Percentiles rank a stretch among this genome's conserved stretches.
Conservation (phyloP, 805 yeast genomes). For the Wickerhamiella musiphila region DNA sequence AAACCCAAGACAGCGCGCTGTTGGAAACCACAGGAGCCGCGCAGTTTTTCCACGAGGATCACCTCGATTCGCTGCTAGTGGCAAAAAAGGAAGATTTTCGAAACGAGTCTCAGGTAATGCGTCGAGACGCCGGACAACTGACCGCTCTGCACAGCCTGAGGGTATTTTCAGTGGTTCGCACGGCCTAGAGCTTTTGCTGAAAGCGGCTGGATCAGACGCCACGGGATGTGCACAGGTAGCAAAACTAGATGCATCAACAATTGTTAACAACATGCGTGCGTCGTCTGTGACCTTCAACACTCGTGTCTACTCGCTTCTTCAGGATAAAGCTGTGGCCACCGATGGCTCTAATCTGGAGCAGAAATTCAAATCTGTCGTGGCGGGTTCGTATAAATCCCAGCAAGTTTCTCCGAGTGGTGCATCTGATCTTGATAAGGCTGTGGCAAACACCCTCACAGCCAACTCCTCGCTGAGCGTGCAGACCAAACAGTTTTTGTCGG, state of each 20-base stretch:
- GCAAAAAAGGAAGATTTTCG: no score
- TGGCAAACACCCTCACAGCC: conserved; percentile 6
- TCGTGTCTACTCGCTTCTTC: conserved; percentile 13
- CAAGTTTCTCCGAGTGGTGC: neutral
- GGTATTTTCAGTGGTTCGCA: conserved; percentile 3
- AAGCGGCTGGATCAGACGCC: conserved; percentile 6
- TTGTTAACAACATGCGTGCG: conserved; percentile 3
- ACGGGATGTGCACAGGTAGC: conserved; percentile 3
- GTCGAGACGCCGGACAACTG: no score
- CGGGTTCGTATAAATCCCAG: neutral
- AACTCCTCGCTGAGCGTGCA: conserved; percentile 5
- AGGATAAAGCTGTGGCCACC: conserved; percentile 6
- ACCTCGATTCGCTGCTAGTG: no score
- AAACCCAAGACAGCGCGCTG: no score
- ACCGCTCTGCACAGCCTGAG: neutral
- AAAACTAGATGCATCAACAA: conserved; percentile 2
- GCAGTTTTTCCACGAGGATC: no score
- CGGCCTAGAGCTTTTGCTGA: conserved; percentile 10
- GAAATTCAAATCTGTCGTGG: no score
- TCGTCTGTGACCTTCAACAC: conserved; percentile 9
- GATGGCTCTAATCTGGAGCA: conserved; percentile 1
- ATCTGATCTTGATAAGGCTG: conserved; percentile 1
- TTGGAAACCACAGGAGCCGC: no score
- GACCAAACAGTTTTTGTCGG: conserved; percentile 8
- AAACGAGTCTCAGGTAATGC: no score